Evolutionary conservation across 208 protist species (phyloP).

Genomic region (Trypanosomatidae sp.): DNA sequence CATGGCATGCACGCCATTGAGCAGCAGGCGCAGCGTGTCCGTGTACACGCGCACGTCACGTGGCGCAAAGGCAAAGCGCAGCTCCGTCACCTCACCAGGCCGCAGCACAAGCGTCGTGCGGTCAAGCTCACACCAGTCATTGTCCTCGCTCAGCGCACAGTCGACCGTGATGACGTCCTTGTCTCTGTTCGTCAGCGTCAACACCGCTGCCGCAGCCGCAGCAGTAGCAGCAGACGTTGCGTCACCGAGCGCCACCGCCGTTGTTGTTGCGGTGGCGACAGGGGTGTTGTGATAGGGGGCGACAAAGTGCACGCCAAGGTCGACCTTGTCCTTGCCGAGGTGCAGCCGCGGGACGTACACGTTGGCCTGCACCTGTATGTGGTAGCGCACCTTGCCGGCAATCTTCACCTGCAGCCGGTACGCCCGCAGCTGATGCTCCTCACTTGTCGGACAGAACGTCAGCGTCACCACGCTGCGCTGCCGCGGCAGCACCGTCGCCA

Average conservation of each 20-base stretch:
- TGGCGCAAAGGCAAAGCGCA: constrained; percentile 85
- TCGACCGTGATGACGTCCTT: constrained; percentile 76
- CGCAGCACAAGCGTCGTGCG: constrained; percentile 72
- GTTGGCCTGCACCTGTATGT: constrained; percentile 54
- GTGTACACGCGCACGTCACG: constrained; percentile 63
- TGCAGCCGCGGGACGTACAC: constrained; percentile 81
- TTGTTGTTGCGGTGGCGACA: not conserved
- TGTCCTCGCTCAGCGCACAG: constrained; percentile 54
- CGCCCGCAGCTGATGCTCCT: constrained; percentile 50
- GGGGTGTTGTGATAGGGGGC: constrained; percentile 20
- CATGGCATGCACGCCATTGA: constrained; percentile 88
- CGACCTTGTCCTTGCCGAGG: constrained; percentile 73
- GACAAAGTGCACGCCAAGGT: constrained; percentile 91
- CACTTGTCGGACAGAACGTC: constrained; percentile 69
- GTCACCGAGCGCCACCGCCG: not conserved
- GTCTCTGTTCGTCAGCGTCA: constrained; percentile 89
- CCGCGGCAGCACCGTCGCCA: constrained; percentile 55
- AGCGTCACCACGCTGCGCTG: constrained; percentile 53
- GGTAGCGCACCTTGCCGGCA: constrained; percentile 61
- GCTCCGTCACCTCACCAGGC: constrained; percentile 46
- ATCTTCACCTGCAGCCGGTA: constrained; percentile 70
- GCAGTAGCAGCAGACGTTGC: constrained; percentile 1
- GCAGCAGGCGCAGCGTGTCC: constrained; percentile 83
- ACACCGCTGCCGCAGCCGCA: constrained; percentile 15
- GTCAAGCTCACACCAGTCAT: constrained; percentile 78